These are phyloP conservation scores for Melastoma candidum DNA, from an alignment of 441 rosid genomes.

Conservation along the genomic window DNA sequence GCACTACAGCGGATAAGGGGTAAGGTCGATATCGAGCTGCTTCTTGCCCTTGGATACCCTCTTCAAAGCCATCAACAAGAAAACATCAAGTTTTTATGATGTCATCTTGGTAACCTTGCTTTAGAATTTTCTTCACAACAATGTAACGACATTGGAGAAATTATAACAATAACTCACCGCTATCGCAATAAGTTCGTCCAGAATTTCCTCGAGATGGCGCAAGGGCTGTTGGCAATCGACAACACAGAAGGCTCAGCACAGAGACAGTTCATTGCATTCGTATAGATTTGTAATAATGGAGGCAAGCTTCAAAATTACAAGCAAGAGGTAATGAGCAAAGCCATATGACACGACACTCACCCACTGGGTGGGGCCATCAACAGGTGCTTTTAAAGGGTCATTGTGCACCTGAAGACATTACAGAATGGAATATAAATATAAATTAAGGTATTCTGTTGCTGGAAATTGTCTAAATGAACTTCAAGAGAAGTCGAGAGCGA, in stretches of 20 bases:
- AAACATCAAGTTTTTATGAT: too few relatives aligned
- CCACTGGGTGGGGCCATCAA: conserved; percentile 99
- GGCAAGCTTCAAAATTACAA: not conserved
- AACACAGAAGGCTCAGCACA: conserved; percentile 6
- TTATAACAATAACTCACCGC: conserved; percentile 50
- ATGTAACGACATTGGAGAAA: too few relatives aligned
- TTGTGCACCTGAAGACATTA: conserved; percentile 68
- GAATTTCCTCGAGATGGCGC: conserved; percentile 77
- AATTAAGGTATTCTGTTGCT: not conserved
- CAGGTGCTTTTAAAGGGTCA: conserved; percentile 87
- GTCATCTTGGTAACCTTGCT: too few relatives aligned
- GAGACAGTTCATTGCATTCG: not conserved
- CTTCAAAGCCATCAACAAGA: too few relatives aligned
- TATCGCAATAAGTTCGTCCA: conserved; percentile 79
- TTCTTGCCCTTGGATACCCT: too few relatives aligned
- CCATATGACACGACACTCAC: conserved; percentile 35
- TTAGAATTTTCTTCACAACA: too few relatives aligned
- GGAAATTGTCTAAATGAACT: not conserved
- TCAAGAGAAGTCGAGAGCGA: not conserved
- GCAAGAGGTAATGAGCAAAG: conserved; percentile 7
- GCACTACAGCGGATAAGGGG: too few relatives aligned
- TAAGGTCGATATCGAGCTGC: too few relatives aligned
- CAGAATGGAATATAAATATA: conserved; percentile 10
- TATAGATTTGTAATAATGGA: conserved; percentile 11
- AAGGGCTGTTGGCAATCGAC: conserved; percentile 44